Evolutionary conservation across 139 green algal genomes (phyloP), one percentile per base, ranked within the genome.

Genomic region (Limnomonas spitsbergensis): DNA sequence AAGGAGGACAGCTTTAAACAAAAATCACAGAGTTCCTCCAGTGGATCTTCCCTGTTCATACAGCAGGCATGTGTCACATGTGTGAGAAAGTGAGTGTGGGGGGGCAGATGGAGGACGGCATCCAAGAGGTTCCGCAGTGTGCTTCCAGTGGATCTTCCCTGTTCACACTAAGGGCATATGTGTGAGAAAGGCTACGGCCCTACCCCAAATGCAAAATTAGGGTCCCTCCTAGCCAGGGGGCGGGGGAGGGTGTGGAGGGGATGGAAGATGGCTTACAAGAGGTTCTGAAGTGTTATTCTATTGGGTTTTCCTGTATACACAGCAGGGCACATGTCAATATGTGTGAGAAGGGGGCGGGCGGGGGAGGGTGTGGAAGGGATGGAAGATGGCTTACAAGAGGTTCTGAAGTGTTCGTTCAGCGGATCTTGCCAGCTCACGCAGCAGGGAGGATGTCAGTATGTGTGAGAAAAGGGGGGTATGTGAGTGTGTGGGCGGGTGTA

Each of bases 221-320:
- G 34, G 14, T 74, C 34, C 35, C 9, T 53, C 34, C 34, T 47
- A 3, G 67, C 67, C 6, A 7, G 68, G 7, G 32, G 29, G 9
- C 56, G 4, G 29, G 56, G 24, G 32, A 37, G 56, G 24, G 4
- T 29, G 26, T 34, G 9, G 4, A 71, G 7, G 7, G 9, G 26
- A 26, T 14, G 20, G 61, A 38, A 14, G 61, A n/a, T 6, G n/a
- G n/a, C n/a, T n/a, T n/a, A n/a, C n/a, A n/a, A n/a, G n/a, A n/a
- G n/a, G n/a, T n/a, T n/a, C n/a, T 2, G 91, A 36, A 0, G 94
- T 98, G 82, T 99, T 97, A n/a, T 87, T 86, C 83, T 84, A 90
- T 9, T 98, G 91, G 1, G 97, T 82, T 69, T 94, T 95, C 93
- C 92, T 94, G 87, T 29, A 47, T 26, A 47, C 4, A 9, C n/a